Conservation (phyloP, 768 basidiomycete species). For the Pisolithus sp. region DNA sequence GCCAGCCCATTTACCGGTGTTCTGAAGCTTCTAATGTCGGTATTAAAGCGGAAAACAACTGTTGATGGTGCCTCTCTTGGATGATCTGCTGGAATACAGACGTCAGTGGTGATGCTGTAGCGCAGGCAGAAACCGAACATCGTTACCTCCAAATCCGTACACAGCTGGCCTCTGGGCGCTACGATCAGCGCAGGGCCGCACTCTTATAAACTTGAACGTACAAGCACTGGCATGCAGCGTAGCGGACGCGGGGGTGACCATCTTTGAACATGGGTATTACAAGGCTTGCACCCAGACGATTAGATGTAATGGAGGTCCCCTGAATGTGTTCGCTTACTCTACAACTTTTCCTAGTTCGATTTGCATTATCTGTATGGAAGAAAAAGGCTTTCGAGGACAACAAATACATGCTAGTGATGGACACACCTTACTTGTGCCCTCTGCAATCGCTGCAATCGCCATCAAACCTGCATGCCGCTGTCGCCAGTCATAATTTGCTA, state of each 20-base stretch:
- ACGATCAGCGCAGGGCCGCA: slow-evolving; percentile 1
- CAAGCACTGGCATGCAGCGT: slow-evolving; percentile 83
- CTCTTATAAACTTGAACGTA: slow-evolving; percentile 31
- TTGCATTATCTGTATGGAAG: slow-evolving; percentile 54
- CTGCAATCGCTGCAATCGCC: slow-evolving; percentile 80
- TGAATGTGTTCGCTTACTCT: slow-evolving; percentile 45
- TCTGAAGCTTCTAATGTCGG: slow-evolving; percentile 71
- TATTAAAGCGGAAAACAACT: slow-evolving; percentile 65
- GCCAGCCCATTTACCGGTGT: slow-evolving; percentile 41
- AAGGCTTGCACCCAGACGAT: slow-evolving; percentile 37
- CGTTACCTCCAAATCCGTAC: slow-evolving; percentile 77
- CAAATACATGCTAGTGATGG: background rate
- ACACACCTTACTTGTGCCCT: slow-evolving; percentile 68
- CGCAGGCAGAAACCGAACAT: background rate
- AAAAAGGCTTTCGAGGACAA: slow-evolving; percentile 1
- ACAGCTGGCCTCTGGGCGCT: slow-evolving; percentile 67
- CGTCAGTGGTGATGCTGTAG: background rate
- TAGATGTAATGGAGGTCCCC: background rate
- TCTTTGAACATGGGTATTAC: slow-evolving; percentile 76
- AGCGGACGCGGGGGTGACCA: slow-evolving; percentile 64
- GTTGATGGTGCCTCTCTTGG: slow-evolving; percentile 62
- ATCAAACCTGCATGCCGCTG: slow-evolving; percentile 80
- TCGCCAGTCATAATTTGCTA: slow-evolving; percentile 79
- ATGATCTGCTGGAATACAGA: slow-evolving; percentile 55
- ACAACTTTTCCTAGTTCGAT: slow-evolving; percentile 79